A percentile compares a stretch with the other conserved stretches of the same genome.
Conservation (phyloP, 345 rosid species). For the Salix udensis region DNA sequence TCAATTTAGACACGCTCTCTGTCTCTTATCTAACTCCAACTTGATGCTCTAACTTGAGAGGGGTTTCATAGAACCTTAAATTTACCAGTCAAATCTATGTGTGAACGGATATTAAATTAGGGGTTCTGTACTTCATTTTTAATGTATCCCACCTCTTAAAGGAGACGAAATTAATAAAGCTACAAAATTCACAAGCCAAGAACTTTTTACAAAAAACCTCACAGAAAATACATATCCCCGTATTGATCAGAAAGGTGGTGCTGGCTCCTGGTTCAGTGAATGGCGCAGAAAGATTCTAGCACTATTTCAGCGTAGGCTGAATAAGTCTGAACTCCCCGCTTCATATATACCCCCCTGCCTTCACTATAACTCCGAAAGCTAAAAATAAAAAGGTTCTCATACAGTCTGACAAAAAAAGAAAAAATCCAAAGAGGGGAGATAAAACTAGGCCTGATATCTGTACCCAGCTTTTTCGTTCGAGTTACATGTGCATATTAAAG, state of each 20-base stretch:
- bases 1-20: constrained; percentile 1
- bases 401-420: neutral
- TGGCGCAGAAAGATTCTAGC: neutral
- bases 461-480: neutral
- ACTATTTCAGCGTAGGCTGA: constrained; percentile 26
- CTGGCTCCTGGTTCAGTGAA: neutral
- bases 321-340: constrained; percentile 10
- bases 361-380: neutral
- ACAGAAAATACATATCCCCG: no score
- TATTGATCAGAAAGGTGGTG: neutral
- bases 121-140: neutral
- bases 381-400: neutral
- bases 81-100: neutral
- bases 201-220: neutral
- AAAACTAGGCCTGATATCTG: no score
- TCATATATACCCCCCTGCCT: neutral
- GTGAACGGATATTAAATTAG: neutral
- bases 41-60: neutral
- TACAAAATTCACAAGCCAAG: neutral
- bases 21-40: constrained; percentile 16
- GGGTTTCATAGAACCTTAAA: neutral
- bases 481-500: constrained; percentile 31
- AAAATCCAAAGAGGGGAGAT: neutral
- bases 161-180: neutral
- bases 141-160: neutral